Base-by-base conservation (phyloP, 352 stramenopile species). In the Lagenidium giganteum region DNA sequence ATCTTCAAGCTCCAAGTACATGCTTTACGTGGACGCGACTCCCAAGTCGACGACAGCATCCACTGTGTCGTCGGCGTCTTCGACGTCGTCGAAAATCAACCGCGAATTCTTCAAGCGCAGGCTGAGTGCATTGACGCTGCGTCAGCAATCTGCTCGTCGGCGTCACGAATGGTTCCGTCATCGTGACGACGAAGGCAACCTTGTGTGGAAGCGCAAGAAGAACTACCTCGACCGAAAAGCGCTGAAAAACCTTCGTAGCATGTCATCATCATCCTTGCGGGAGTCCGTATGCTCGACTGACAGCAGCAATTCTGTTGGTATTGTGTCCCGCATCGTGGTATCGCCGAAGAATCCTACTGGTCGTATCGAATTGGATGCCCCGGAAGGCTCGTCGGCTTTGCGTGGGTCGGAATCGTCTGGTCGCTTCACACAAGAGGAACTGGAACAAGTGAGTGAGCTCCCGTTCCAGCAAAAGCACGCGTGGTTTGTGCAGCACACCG, bases 391-490 rank as follows among this genome's bases (percentile, higher is more conserved):
- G 0, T 42, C 67, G 16, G 74, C 78, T 7, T 81, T 54, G 26
- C 71, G 72, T 12, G 74, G 64, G 38, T 84, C 73, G 7, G 60
- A 82, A n/a, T 64, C 51, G 21, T 83, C 39, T 18, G 51, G 70
- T 8, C 61, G 67, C 11, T 87, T 90, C n/a, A 72, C 77, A 1
- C 45, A 73, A 11, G 74, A 87, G 17, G 81, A 93, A 26, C 34
- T 93, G 17, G 75, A 90, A 53, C 61, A 83, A 45, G 74, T 93
- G 6, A 54, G 62, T 12, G 45, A 46, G 37, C 59, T 93, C 7
- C 70, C 81, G 21, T 93, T 93, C 58, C 81, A 91, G 67, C 81
- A 91, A 51, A 93, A 93, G 47, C 78, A 91, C 43, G 78, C 81
- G 36, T 93, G 81, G 81, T 93, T 93, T 61, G 78, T 91, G 5